Conservation (phyloP, 768 basidiomycete species). For the Mycena crocata region DNA sequence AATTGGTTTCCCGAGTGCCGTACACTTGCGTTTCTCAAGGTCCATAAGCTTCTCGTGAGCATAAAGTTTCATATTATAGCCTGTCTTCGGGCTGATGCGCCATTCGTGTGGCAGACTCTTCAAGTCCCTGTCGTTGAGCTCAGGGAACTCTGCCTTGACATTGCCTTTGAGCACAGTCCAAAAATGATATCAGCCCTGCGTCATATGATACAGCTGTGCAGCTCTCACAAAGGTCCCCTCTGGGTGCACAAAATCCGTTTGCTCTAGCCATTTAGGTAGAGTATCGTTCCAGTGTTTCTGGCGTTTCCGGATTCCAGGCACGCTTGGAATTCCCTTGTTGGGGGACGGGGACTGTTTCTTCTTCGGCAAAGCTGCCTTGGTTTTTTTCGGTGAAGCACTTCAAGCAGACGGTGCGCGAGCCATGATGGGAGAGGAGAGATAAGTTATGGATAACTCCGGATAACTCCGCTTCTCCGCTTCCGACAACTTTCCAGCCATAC, state of each 20-base stretch:
- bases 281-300: not conserved
- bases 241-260: not conserved
- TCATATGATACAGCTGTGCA: too few relatives aligned
- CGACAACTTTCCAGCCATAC: not conserved
- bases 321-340: not conserved
- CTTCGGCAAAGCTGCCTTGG: too few relatives aligned
- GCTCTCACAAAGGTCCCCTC: not conserved
- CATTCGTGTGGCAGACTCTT: not conserved
- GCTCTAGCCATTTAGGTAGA: not conserved
- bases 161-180: not conserved
- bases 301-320: not conserved
- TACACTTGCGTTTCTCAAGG: not conserved
- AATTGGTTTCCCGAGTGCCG: not conserved
- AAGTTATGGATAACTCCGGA: too few relatives aligned
- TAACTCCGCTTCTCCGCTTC: too few relatives aligned
- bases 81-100: not conserved
- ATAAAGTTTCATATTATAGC: not conserved
- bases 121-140: not conserved
- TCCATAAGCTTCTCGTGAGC: not conserved
- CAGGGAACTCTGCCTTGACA: not conserved
- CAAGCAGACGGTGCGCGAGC: not conserved
- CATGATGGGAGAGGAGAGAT: not conserved
- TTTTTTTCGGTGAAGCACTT: not conserved
- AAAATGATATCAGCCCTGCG: not conserved
- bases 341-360: too few relatives aligned